phyloP scores from a whole-genome alignment of 805 yeast genomes.

The Candida stauntonica region DNA sequence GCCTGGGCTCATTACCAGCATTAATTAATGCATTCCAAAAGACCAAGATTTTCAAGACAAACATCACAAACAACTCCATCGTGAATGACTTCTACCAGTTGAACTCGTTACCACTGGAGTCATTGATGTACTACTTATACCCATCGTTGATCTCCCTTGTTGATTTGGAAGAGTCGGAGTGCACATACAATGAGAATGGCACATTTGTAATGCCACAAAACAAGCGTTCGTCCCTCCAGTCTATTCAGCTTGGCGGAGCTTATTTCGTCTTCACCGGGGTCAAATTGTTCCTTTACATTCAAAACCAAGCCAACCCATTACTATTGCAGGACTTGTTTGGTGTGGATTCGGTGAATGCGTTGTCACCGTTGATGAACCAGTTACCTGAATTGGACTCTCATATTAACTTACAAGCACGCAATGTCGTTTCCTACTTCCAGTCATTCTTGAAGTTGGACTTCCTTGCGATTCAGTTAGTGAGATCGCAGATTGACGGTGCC shows the following conservation, averaged over 20 bases:
- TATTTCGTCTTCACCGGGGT: slow-evolving; percentile 72
- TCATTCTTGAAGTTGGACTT: slow-evolving; percentile 34
- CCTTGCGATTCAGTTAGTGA: slow-evolving; percentile 52
- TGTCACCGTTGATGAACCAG: slow-evolving; percentile 35
- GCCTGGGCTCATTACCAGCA: slow-evolving; percentile 67
- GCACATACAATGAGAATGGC: slow-evolving; percentile 39
- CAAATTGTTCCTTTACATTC: slow-evolving; percentile 58
- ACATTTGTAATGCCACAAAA: slow-evolving; percentile 47
- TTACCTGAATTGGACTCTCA: slow-evolving; percentile 69
- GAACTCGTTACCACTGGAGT: slow-evolving; percentile 49
- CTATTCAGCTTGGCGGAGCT: slow-evolving; percentile 63
- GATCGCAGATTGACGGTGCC: slow-evolving; percentile 58
- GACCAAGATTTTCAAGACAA: slow-evolving; percentile 49
- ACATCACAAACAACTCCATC: slow-evolving; percentile 55
- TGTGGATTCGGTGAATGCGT: slow-evolving; percentile 32
- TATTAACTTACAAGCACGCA: slow-evolving; percentile 63
- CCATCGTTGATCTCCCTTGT: slow-evolving; percentile 80
- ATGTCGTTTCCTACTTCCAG: slow-evolving; percentile 57
- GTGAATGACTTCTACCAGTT: slow-evolving; percentile 48
- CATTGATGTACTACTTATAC: slow-evolving; percentile 62
- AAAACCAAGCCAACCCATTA: slow-evolving; percentile 60
- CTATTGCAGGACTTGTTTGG: slow-evolving; percentile 77
- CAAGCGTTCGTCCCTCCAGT: slow-evolving; percentile 39
- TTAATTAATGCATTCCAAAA: slow-evolving; percentile 68
- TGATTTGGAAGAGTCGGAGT: slow-evolving; percentile 54